phyloP scores from a whole-genome alignment of 2,329 filamentous ascomycete genomes.

The Botrytis squamosa region DNA sequence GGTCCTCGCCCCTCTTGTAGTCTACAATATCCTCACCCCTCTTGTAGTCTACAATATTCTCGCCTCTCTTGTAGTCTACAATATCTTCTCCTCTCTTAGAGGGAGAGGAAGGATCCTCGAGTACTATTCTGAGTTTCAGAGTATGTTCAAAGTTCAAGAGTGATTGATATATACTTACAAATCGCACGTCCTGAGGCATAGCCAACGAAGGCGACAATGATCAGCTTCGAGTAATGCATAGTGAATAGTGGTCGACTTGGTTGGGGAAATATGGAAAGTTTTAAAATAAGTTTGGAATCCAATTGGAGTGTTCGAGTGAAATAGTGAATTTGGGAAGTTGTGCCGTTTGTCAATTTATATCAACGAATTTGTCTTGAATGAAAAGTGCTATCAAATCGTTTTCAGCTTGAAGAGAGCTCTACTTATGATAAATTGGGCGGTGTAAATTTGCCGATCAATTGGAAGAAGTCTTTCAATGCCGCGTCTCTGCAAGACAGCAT shows the following conservation, averaged over 20 bases:
- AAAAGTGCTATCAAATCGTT: background rate
- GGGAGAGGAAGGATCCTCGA: background rate
- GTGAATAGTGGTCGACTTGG: background rate
- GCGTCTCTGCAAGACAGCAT: background rate
- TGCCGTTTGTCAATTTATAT: background rate
- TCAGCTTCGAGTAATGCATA: background rate
- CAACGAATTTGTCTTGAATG: background rate
- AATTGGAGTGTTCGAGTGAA: background rate
- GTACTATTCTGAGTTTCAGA: background rate
- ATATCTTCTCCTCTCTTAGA: background rate
- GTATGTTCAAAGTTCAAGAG: background rate
- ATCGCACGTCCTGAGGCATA: background rate
- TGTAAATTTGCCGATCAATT: background rate
- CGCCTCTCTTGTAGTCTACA: background rate
- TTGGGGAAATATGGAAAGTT: background rate
- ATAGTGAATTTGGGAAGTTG: background rate
- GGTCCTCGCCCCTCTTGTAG: too few species aligned
- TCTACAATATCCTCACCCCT: too few species aligned
- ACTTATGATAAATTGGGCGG: background rate
- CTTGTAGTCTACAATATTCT: too few species aligned
- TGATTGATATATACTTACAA: background rate
- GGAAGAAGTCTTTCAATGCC: background rate
- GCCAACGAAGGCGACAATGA: background rate
- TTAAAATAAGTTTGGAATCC: background rate
- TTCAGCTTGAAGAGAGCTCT: background rate